Evolutionary conservation across 768 basidiomycete species (phyloP), one percentile per base, ranked within the genome.

Genomic region (Boletus rubropictus): DNA sequence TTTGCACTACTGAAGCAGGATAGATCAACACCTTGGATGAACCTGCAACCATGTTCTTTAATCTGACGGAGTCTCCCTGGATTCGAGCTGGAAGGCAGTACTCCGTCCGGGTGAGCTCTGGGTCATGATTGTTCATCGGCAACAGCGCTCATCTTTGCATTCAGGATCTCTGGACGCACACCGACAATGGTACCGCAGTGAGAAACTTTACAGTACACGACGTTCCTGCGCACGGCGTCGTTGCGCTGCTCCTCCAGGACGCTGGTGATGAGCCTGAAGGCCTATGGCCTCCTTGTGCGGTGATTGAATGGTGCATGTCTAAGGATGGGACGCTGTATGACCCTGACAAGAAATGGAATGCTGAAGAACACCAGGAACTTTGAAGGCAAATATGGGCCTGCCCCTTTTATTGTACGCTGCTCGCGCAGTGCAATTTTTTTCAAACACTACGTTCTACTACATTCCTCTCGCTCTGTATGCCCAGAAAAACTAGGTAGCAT

Each of bases 161-260:
- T 18, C 47, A 86, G 81, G 85, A 87, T 56, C 69, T 86, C 2
- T 87, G 85, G 85, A 61, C 78, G 4, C 84, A 86, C 60, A 84
- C 81, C 18, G 69, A 82, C 54, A 86, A 84, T 54, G 82, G 82
- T 3, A 86, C 80, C 0, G 78, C 77, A 1, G 69, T 80, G 20
- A 74, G 84, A 15, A 80, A 76, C 59, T 72, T 84, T 55, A 79
- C 77, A 3, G 73, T 68, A 4, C 42, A 66, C 8, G 65, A 63
- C 17, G 81, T 86, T 10, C 83, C 84, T 3, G 56, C 81, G 7
- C 85, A 87, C 50, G 85, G 84, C 4, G 83, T 86, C 21, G 76
- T 81, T 20, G 85, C 83, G 27, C 56, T 86, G 9, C 65, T 88
- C 44, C 64, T 86, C 37, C 75, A 72, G 39, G 85, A 87, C 53